These are phyloP conservation scores for Aspergillus versicolor DNA, from an alignment of 2,329 filamentous ascomycete genomes.

Conservation along the genomic window DNA sequence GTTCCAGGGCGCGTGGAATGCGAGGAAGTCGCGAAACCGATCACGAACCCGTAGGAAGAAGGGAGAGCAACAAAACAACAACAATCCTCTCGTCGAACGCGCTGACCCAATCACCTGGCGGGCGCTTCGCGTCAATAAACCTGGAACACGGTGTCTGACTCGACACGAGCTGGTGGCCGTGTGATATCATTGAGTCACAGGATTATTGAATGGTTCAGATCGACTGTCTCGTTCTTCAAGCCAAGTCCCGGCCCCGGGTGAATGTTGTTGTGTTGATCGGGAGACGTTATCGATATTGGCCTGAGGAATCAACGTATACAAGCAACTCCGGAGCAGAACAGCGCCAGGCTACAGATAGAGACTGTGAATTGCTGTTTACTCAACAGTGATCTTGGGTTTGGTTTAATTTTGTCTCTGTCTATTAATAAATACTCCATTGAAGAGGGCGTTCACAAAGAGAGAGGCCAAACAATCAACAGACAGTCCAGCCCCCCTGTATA, in stretches of 20 bases:
- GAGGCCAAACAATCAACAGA: slow-evolving; percentile 1
- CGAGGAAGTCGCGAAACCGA: slow-evolving; percentile 18
- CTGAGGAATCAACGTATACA: slow-evolving; percentile 8
- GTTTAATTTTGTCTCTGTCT: background rate
- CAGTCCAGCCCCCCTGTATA: slow-evolving; percentile 17
- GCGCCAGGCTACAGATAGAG: background rate
- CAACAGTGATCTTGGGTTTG: background rate
- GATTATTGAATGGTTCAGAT: background rate
- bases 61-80: slow-evolving; percentile 7
- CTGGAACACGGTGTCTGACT: slow-evolving; percentile 1
- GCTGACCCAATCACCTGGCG: slow-evolving; percentile 17
- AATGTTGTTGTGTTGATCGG: slow-evolving; percentile 5
- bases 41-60: background rate
- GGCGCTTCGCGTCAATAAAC: slow-evolving; percentile 17
- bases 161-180: slow-evolving; percentile 3
- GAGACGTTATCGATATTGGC: slow-evolving; percentile 3
- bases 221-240: background rate
- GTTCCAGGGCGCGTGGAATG: slow-evolving; percentile 26
- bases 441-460: background rate
- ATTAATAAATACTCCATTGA: slow-evolving; percentile 2
- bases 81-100: slow-evolving; percentile 9
- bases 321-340: no score
- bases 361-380: no score
- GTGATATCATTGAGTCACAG: slow-evolving; percentile 2
- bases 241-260: background rate